Percentiles rank a stretch among this genome's conserved stretches.
Evolutionary conservation across 2,329 filamentous ascomycete genomes (phyloP).

Genomic region (Fusarium sp.): DNA sequence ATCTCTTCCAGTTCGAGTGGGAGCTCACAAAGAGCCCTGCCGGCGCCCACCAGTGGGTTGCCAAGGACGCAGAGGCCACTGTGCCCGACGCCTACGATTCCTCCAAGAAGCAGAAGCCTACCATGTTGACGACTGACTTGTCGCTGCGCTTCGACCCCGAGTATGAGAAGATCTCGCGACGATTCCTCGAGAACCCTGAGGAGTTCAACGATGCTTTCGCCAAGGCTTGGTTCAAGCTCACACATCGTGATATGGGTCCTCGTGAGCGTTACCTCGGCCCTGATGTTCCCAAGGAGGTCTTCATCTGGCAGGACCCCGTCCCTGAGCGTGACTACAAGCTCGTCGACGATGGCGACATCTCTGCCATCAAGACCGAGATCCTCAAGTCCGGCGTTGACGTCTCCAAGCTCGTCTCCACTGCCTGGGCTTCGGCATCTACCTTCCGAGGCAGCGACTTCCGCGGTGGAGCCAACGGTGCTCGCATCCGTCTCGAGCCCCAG

Average conservation of each 20-base stretch:
- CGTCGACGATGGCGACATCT: conserved; percentile 72
- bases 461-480: conserved; percentile 83
- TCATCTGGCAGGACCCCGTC: conserved; percentile 81
- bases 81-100: conserved; percentile 56
- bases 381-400: conserved; percentile 71
- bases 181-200: conserved; percentile 76
- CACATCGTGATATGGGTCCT: conserved; percentile 84
- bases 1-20: conserved; percentile 85
- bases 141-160: conserved; percentile 77
- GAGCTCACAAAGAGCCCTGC: conserved; percentile 80
- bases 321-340: conserved; percentile 70
- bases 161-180: conserved; percentile 84
- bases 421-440: conserved; percentile 78
- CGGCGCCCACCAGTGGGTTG: conserved; percentile 82
- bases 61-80: conserved; percentile 62
- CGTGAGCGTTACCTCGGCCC: conserved; percentile 78
- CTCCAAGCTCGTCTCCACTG: conserved; percentile 72
- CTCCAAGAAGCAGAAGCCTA: conserved; percentile 40
- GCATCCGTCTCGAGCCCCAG: conserved; percentile 80
- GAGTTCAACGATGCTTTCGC: conserved; percentile 78
- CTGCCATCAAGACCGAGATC: conserved; percentile 76
- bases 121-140: conserved; percentile 55
- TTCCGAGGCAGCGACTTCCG: conserved; percentile 85
- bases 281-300: conserved; percentile 77
- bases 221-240: conserved; percentile 86